Conservation (phyloP, 805 yeast species). For the Clavispora fructus region DNA sequence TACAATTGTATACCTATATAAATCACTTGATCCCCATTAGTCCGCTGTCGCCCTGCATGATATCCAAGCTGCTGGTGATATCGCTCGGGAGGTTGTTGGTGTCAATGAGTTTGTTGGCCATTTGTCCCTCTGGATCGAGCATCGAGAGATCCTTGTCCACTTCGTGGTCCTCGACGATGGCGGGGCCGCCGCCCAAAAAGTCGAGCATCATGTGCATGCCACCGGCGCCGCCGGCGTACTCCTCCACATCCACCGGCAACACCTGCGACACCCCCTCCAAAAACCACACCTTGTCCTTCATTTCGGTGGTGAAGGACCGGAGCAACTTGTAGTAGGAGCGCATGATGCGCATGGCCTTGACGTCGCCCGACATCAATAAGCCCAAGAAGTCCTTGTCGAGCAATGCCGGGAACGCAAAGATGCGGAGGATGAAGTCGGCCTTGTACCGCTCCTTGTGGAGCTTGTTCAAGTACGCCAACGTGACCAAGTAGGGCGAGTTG, state of each 20-base stretch:
- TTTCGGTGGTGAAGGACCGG: conserved; percentile 75
- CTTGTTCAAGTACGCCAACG: conserved; percentile 80
- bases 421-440: conserved; percentile 78
- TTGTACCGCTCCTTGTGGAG: conserved; percentile 76
- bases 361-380: conserved; percentile 76
- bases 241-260: conserved; percentile 87
- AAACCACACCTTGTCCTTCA: conserved; percentile 90
- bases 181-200: conserved; percentile 66
- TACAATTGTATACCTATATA: neutral
- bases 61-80: conserved; percentile 44
- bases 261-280: conserved; percentile 79
- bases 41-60: conserved; percentile 45
- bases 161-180: conserved; percentile 33
- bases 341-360: conserved; percentile 86
- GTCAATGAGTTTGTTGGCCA: conserved; percentile 46
- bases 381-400: conserved; percentile 77
- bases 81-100: conserved; percentile 56
- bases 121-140: conserved; percentile 40
- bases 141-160: conserved; percentile 35
- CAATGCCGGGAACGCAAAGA: conserved; percentile 90
- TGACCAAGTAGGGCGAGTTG: conserved; percentile 80
- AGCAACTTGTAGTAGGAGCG: conserved; percentile 79
- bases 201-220: conserved; percentile 92
- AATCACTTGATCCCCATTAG: conserved; percentile 30
- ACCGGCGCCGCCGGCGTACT: conserved; percentile 79